A percentile compares a stretch with the other conserved stretches of the same genome.
Evolutionary conservation across 139 green algal species (phyloP).

Genomic region (Chlorella sp.): DNA sequence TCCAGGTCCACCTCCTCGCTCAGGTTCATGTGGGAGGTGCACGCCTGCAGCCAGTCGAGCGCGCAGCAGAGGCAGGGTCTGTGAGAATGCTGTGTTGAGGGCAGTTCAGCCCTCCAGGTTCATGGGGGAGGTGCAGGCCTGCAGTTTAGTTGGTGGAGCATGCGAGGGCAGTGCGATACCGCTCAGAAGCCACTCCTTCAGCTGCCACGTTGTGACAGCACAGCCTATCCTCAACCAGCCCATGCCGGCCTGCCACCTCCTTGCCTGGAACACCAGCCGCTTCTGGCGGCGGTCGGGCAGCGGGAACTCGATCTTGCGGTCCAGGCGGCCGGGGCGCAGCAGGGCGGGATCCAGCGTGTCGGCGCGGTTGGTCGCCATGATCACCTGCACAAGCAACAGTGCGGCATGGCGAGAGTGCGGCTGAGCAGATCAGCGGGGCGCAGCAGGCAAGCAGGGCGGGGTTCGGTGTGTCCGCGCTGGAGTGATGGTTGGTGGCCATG

Average conservation of each 20-base stretch:
- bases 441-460: conserved; percentile 97
- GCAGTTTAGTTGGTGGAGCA: too few relatives aligned
- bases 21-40: conserved; percentile 98
- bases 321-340: conserved; percentile 95
- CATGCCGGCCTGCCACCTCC: too few relatives aligned
- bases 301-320: conserved; percentile 99
- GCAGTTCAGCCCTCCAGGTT: too few relatives aligned
- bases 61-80: too few relatives aligned
- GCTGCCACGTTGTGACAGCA: too few relatives aligned
- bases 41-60: conserved; percentile 93
- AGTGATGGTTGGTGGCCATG: conserved; percentile 99
- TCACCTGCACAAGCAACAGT: too few relatives aligned
- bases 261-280: conserved; percentile 38
- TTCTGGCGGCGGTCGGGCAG: conserved; percentile 97
- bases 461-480: conserved; percentile 96
- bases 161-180: too few relatives aligned
- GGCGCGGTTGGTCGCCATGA: conserved; percentile 99
- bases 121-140: conserved; percentile 98
- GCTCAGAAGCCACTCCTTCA: background rate
- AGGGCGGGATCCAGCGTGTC: conserved; percentile 98
- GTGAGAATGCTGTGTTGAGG: too few relatives aligned
- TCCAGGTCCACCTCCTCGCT: conserved; percentile 99
- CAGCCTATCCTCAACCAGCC: too few relatives aligned
- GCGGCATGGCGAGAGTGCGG: too few relatives aligned
- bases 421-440: too few relatives aligned